phyloP scores from a whole-genome alignment of 192 early-diverging fungal genomes.

The Linnemannia exigua region DNA sequence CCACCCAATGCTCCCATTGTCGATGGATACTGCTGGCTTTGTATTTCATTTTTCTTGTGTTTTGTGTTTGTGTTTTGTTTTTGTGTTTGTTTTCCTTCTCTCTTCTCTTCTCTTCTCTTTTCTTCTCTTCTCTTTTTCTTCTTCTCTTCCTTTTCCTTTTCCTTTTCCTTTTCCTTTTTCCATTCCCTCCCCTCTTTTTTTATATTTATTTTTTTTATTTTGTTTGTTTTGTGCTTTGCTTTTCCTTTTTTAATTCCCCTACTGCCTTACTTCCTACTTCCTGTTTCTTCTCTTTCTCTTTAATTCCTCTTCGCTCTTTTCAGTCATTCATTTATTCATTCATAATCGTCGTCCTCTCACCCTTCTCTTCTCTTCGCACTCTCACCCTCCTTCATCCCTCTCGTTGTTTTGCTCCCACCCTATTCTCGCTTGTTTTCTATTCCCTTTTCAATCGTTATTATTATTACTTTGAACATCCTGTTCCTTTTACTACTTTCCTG shows the following conservation, averaged over 20 bases:
- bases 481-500: neutral
- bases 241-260: neutral
- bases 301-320: neutral
- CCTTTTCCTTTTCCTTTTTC: too few species aligned
- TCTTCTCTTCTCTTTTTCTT: too few species aligned
- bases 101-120: too few species aligned
- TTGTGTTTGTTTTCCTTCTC: conserved; percentile 11
- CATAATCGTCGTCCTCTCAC: neutral
- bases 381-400: neutral
- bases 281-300: neutral
- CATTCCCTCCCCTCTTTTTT: too few species aligned
- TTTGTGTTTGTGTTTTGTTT: conserved; percentile 10
- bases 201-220: neutral
- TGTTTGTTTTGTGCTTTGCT: neutral
- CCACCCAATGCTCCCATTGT: neutral
- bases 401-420: neutral
- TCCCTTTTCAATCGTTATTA: neutral
- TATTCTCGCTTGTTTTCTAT: neutral
- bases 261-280: neutral
- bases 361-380: neutral
- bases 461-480: conserved; percentile 3
- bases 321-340: neutral
- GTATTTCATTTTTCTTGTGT: neutral
- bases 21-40: conserved; percentile 1
- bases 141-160: neutral